phyloP scores from a whole-genome alignment of 2,329 filamentous ascomycete genomes.

The Aschersonia sp. region DNA sequence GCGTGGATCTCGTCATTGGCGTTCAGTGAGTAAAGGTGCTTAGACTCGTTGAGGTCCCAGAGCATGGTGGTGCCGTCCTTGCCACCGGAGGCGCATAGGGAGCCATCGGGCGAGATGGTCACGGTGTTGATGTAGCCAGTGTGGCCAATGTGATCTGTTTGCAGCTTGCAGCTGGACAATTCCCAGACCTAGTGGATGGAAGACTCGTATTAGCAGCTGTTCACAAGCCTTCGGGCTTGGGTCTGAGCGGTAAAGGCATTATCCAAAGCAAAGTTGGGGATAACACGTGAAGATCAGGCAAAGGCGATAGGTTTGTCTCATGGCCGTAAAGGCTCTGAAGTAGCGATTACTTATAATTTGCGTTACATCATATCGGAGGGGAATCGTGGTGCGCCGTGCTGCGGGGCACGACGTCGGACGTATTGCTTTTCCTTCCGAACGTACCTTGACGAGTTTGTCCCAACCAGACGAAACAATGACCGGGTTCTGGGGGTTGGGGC shows the following conservation, averaged over 20 bases:
- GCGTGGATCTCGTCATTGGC: conserved; percentile 99
- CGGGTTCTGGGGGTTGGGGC: conserved; percentile 99
- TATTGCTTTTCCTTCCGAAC: conserved; percentile 22
- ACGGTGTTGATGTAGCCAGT: conserved; percentile 99
- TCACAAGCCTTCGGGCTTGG: neutral
- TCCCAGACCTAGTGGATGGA: conserved; percentile 70
- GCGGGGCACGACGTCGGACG: neutral
- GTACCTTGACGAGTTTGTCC: conserved; percentile 99
- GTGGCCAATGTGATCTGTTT: conserved; percentile 99
- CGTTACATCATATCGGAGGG: conserved; percentile 63
- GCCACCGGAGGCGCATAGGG: conserved; percentile 95
- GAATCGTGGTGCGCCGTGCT: too few relatives aligned
- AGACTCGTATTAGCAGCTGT: neutral
- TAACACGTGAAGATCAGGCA: conserved; percentile 49
- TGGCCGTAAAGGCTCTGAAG: conserved; percentile 93
- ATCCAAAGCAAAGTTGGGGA: neutral
- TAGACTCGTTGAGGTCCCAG: conserved; percentile 99
- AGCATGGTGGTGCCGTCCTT: conserved; percentile 99
- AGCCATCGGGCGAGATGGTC: conserved; percentile 98
- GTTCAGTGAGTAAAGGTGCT: conserved; percentile 99
- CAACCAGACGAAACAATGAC: conserved; percentile 97
- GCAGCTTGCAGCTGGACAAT: conserved; percentile 96
- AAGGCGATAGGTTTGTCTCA: conserved; percentile 94
- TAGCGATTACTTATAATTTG: conserved; percentile 98
- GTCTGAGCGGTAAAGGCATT: too few relatives aligned